Evolutionary conservation across 2,329 filamentous ascomycete species (phyloP), one percentile per base, ranked within the genome.

Genomic region (Penicillium sp.): DNA sequence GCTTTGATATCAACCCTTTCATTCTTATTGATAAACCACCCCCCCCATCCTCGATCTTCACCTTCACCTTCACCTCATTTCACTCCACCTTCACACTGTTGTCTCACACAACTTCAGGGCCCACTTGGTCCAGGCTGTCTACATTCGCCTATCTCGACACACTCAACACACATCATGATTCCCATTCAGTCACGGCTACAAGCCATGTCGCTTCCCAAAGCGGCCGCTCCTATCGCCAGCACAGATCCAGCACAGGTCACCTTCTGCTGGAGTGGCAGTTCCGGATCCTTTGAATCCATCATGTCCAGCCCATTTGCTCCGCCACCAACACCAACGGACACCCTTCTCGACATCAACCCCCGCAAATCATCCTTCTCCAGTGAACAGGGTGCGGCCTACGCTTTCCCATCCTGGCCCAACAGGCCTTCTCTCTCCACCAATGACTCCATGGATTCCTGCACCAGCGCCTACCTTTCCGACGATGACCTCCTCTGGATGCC

Each of bases 321-420:
- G 18, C 73, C 74, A 31, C 71, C 74, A 13, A 72, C 72, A 22
- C 72, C 71, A 10, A 70, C 59, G 58, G 70, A 76, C 59, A 67
- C 68, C 16, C 60, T 75, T 2, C 69, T 74, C 44, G 74, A 76
- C 52, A 75, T 76, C 60, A 67, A 66, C 34, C 74, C 74, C 9
- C 72, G 72, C 67, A 76, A 75, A 58, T 72, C 69, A 8, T 75
- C 73, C 34, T 77, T 76, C 66, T 75, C 73, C 22, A 69, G 63
- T 24, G 62, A 69, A 32, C 68, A 72, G 66, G 74, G 69, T 63
- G 74, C 69, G 27, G 68, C 73, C 48, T 77, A 75, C 55, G 75
- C 75, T 4, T 77, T 77, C 47, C 75, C 75, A 8, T 77, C 75
- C 4, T 77, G 75, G 75, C 75, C 75, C 43, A 77, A 76, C 66